Base-by-base conservation (phyloP, 768 basidiomycete genomes). In the Tubosaeta brunneosetosa region DNA sequence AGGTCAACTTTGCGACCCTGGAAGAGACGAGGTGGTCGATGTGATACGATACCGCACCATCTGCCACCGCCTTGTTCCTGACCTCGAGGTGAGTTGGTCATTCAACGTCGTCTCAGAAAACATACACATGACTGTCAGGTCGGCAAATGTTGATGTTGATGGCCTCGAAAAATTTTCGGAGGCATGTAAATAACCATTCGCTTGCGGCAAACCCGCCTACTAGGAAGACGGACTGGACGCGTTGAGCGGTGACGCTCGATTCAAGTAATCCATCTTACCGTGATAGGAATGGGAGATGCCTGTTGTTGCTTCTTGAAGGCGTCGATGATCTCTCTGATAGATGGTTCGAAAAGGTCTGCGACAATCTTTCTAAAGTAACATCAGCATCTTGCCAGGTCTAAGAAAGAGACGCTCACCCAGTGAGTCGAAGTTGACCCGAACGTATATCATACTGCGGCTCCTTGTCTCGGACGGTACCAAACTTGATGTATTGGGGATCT, bases 121-220 rank as follows among this genome's bases (percentile, higher is more conserved):
- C 79, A 42, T 59, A 81, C 82, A 81, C 71, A 53, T 80, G 77
- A 36, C 72, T 76, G 51, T 82, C 79, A 0, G 81, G 82, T 8
- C 79, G 71, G 47, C 74, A 71, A n/a, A 83, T 63, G 31, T 63
- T 69, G 34, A 80, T 59, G n/a, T 73, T 72, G 0, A 70, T 59
- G 4, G 67, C 56, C 5, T 67, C 66, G 11, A 83, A 65, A 6
- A 66, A 59, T 47, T 60, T 64, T 37, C 73, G 73, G 2, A 83
- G 72, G 43, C 70, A 66, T 2, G 65, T 55, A 53, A 75, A 80
- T 14, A 82, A 61, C 71, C 73, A 80, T 41, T 76, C 73, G 52
- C 73, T 80, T 1, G 77, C 75, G 10, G 75, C 74, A 61, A 81
- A 81, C 0, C 79, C 80, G 7, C 81, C 80, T 3, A 82, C 79